A percentile compares a stretch with the other conserved stretches of the same genome.
phyloP scores from a whole-genome alignment of 2,329 filamentous ascomycete species.

The Microascus cirrosus region DNA sequence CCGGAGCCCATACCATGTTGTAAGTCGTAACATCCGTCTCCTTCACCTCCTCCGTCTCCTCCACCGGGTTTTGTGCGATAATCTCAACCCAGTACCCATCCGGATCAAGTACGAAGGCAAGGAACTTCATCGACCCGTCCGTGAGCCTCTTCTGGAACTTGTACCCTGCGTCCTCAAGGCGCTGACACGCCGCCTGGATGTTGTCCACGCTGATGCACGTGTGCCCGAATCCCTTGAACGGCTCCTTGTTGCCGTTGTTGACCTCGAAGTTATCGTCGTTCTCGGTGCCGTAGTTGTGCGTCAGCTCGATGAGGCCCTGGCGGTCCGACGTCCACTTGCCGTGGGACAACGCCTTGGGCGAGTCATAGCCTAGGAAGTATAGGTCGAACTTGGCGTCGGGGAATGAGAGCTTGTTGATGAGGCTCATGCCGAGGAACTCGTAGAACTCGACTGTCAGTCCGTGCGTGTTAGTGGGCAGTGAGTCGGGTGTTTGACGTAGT shows the following conservation, averaged over 20 bases:
- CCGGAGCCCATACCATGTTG: slow-evolving; percentile 42
- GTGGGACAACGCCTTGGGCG: slow-evolving; percentile 59
- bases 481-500: not conserved
- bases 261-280: slow-evolving; percentile 68
- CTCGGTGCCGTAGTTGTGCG: slow-evolving; percentile 81
- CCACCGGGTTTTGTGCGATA: slow-evolving; percentile 59
- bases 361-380: slow-evolving; percentile 89
- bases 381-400: slow-evolving; percentile 88
- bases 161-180: slow-evolving; percentile 83
- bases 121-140: slow-evolving; percentile 77
- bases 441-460: slow-evolving; percentile 68
- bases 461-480: not conserved
- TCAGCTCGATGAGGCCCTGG: slow-evolving; percentile 81
- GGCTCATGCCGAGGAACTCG: slow-evolving; percentile 77
- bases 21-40: slow-evolving; percentile 68
- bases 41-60: slow-evolving; percentile 60
- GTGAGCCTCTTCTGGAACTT: slow-evolving; percentile 89
- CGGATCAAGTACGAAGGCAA: slow-evolving; percentile 84
- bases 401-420: slow-evolving; percentile 70
- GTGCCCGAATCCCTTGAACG: slow-evolving; percentile 74
- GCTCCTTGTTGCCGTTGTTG: slow-evolving; percentile 85
- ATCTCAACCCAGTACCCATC: slow-evolving; percentile 84
- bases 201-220: slow-evolving; percentile 74
- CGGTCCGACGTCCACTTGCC: slow-evolving; percentile 68
- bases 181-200: slow-evolving; percentile 80